Evolutionary conservation across 2,329 filamentous ascomycete species (phyloP).

Genomic region (Hypocreales sp.): DNA sequence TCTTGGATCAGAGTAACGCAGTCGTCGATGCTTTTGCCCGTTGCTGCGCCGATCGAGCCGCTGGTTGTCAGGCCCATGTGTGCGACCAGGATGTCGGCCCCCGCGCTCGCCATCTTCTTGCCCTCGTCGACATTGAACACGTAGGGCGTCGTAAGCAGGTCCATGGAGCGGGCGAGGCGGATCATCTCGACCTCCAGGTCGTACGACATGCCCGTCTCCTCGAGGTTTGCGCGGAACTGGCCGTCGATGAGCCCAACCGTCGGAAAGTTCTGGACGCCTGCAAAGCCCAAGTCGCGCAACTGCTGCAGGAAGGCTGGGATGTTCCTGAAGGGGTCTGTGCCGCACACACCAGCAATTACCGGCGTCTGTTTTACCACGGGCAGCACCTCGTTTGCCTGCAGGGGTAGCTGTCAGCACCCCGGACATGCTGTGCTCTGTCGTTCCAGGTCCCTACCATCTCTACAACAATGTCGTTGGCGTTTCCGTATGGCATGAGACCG

Average conservation of each 20-base stretch:
- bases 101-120: constrained; percentile 44
- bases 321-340: constrained; percentile 51
- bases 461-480: constrained; percentile 54
- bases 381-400: constrained; percentile 46
- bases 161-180: constrained; percentile 38
- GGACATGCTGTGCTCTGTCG: no score
- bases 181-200: constrained; percentile 53
- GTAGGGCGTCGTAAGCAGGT: constrained; percentile 53
- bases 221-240: constrained; percentile 48
- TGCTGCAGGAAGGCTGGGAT: constrained; percentile 45
- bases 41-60: constrained; percentile 48
- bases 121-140: constrained; percentile 50
- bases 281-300: constrained; percentile 47
- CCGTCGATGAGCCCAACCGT: constrained; percentile 59
- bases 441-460: constrained; percentile 56
- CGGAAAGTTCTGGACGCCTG: constrained; percentile 59
- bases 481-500: constrained; percentile 55
- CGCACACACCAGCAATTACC: constrained; percentile 56
- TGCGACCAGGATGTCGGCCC: constrained; percentile 51
- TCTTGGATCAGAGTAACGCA: constrained; percentile 44
- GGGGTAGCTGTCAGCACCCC: neutral
- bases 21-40: constrained; percentile 47
- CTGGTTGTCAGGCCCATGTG: constrained; percentile 54
- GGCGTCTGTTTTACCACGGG: constrained; percentile 47
- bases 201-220: constrained; percentile 60